Evolutionary conservation across 2,329 filamentous ascomycete genomes (phyloP).

Genomic region (Hypocrella siamensis): DNA sequence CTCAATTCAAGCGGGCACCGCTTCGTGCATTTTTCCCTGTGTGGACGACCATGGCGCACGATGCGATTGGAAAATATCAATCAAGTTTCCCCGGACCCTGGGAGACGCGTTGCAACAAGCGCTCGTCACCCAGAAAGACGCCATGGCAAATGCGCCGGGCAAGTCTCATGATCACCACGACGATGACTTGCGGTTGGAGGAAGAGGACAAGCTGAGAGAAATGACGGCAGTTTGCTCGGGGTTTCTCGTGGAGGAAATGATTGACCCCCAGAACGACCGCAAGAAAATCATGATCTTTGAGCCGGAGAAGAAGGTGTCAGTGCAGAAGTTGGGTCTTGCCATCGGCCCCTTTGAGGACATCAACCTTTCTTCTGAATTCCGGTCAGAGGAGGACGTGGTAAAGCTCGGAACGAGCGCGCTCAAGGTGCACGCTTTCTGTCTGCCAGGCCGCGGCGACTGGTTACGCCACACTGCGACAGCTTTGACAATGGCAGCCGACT

Average conservation of each 20-base stretch:
- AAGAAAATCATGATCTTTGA: conserved; percentile 84
- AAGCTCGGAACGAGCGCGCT: conserved; percentile 78
- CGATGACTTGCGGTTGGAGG: conserved; percentile 30
- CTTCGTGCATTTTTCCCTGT: conserved; percentile 83
- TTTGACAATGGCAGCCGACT: conserved; percentile 76
- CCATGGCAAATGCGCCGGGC: conserved; percentile 13
- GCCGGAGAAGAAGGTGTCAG: conserved; percentile 57
- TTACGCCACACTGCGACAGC: conserved; percentile 77
- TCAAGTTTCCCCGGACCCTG: conserved; percentile 73
- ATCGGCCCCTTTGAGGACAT: conserved; percentile 91
- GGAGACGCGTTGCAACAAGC: conserved; percentile 54
- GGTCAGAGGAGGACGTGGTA: conserved; percentile 82
- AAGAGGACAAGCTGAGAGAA: conserved; percentile 77
- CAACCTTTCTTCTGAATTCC: conserved; percentile 69
- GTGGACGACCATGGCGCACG: conserved; percentile 71
- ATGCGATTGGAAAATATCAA: conserved; percentile 75
- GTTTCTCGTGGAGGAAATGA: conserved; percentile 67
- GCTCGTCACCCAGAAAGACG: conserved; percentile 23
- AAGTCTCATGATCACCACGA: conserved; percentile 26
- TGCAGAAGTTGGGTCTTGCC: conserved; percentile 84
- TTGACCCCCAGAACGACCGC: conserved; percentile 59
- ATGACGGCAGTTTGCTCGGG: conserved; percentile 86
- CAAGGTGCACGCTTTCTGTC: conserved; percentile 79
- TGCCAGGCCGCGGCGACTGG: conserved; percentile 69
- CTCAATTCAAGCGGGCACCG: conserved; percentile 59